Base-by-base conservation (phyloP, 139 green algal genomes). In the Dunaliella primolecta region DNA sequence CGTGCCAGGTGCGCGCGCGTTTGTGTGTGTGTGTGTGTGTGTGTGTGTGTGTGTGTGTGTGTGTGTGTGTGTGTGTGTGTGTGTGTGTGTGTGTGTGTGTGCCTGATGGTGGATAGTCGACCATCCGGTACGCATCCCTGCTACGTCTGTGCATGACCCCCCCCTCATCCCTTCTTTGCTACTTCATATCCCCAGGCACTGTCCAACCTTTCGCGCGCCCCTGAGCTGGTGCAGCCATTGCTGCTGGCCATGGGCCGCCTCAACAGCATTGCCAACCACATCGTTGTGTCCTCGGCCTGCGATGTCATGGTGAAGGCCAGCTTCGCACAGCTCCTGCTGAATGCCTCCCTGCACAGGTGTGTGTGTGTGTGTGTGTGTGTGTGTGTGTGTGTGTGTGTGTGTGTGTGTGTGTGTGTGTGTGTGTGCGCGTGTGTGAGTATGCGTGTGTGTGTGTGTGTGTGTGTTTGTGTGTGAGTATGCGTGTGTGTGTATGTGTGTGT, bases 181-280 rank as follows among this genome's bases (percentile, higher is more conserved):
- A 32, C 27, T 36, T 77, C 2, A 32, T n/a, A 33, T 11, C 36
- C 75, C 29, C 75, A 80, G 75, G 75, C 75, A 33, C 75, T 80
- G n/a, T 80, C 75, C 7, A 80, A 80, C 75, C 75, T 80, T 1
- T 80, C 75, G 33, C 75, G 75, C n/a, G 75, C 33, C n/a, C 75
- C 75, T 20, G 75, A 80, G 75, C 75, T 80, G n/a, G 33, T 80
- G 27, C n/a, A 80, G 75, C 75, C 75, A 1, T 30, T 80, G n/a
- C 75, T 80, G 75, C 30, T 30, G 33, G 75, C 75, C 11, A 80
- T 80, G 36, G 75, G n/a, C 21, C 75, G 33, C n/a, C n/a, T 80
- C 7, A 27, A 33, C 75, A 80, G 29, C 75, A 36, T 80, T 36
- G 29, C 7, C 2, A 27, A 80, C 33, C 7, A 80, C 33, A 11